Base-by-base conservation (phyloP, 2,329 filamentous ascomycete genomes). In the Arthroderma uncinatum region DNA sequence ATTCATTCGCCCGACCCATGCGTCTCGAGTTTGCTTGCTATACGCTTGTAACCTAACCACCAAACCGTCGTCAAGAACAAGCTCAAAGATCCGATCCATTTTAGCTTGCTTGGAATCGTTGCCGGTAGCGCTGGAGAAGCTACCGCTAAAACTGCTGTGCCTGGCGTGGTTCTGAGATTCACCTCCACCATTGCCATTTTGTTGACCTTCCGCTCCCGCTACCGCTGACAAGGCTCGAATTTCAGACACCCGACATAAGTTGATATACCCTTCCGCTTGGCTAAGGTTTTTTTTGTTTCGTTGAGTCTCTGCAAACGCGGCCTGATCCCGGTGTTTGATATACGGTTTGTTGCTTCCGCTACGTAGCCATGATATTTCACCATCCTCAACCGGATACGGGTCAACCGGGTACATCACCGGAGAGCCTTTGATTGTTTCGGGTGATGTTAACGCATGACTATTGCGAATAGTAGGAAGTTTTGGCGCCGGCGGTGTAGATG, bases 251-350 rank as follows among this genome's bases (percentile, higher is more conserved):
- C 79, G 74, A 58, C 77, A 78, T 36, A 86, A 68, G 65, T 86
- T 77, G 65, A 87, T 79, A 66, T 83, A 82, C 7, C 83, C 81
- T 60, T 87, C 81, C n/a, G 81, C 74, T 58, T 79, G 73, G 53
- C 77, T 68, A 52, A 85, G 68, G 56, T 83, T 82, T 61, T 81
- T 75, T 30, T 79, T 70, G 62, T 82, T 82, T 40, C 84, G 76
- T 59, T 79, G 73, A 1, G 76, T 74, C 64, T 86, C 82, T 37
- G 80, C 78, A 54, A 76, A 78, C 1, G 83, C 83, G 63, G 82
- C 78, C 57, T 76, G 71, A 62, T 86, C 83, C 57, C 78, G 78
- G 7, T 73, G 67, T 55, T 73, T 69, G n/a, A 76, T 69, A 42
- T 72, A 74, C 53, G 76, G 23, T 71, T 8, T 73, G 66, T 48